A percentile compares a stretch with the other conserved stretches of the same genome.
Evolutionary conservation across 225 moss, liverwort and hornwort genomes (phyloP).

Genomic region (Physcomitrium patens): DNA sequence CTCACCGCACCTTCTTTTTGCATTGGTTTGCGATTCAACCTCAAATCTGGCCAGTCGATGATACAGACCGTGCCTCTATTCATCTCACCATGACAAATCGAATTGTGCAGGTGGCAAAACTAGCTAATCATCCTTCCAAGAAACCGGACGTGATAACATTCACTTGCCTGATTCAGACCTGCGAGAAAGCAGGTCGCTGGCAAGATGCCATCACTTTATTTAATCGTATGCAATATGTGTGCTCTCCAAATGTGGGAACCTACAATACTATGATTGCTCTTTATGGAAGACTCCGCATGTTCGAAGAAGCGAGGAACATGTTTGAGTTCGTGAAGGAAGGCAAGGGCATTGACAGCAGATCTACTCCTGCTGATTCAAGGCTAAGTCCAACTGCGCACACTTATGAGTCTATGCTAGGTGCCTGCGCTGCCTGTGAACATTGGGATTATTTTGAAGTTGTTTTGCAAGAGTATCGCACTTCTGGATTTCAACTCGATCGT

Average conservation of each 20-base stretch:
- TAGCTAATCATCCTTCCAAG: conserved; percentile 53
- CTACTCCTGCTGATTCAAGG: conserved; percentile 36
- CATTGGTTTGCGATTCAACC: too few relatives aligned
- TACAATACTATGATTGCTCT: conserved; percentile 92
- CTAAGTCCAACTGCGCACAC: conserved; percentile 69
- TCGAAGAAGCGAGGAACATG: conserved; percentile 68
- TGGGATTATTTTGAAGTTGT: conserved; percentile 75
- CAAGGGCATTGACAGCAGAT: conserved; percentile 40
- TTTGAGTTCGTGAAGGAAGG: conserved; percentile 76
- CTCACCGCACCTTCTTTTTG: conserved; percentile 3
- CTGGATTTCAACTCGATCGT: conserved; percentile 65
- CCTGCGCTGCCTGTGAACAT: conserved; percentile 64
- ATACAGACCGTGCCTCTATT: conserved; percentile 1
- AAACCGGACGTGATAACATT: conserved; percentile 82
- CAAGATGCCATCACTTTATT: conserved; percentile 78
- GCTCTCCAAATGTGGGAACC: conserved; percentile 85
- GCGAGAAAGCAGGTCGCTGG: conserved; percentile 82
- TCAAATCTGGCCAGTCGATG: not conserved
- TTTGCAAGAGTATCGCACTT: conserved; percentile 58
- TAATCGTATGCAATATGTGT: conserved; percentile 73
- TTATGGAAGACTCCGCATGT: conserved; percentile 75
- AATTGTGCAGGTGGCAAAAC: conserved; percentile 65
- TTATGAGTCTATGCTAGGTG: conserved; percentile 85
- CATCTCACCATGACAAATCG: conserved; percentile 4
- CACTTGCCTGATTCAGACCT: conserved; percentile 86